Base-by-base conservation (phyloP, 2,329 filamentous ascomycete genomes). In the Macroventuria anomochaeta region DNA sequence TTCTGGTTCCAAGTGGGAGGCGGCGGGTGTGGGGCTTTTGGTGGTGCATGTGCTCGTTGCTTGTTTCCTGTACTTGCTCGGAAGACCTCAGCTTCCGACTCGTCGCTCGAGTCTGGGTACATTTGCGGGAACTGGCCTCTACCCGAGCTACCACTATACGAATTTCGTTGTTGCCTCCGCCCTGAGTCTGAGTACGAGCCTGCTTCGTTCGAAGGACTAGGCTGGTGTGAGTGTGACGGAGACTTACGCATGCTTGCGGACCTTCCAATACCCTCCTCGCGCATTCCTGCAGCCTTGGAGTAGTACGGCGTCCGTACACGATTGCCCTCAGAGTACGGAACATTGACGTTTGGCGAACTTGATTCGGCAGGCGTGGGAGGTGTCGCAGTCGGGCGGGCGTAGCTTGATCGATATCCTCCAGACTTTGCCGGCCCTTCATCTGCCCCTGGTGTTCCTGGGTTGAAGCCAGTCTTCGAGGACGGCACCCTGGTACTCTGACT, bases 401-500 rank as follows among this genome's bases (percentile, higher is more conserved):
- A 71, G 55, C 67, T 68, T 8, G 67, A 64, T 34, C 71, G 68
- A n/a, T 81, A 79, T 2, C 81, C 80, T 31, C 51, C 51, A 11
- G 80, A 81, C 53, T 79, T 79, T 18, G 83, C 83, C 67, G 82
- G 82, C 29, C 82, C 78, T 61, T 87, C 84, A 63, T 87, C 84
- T 29, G 79, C 82, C n/a, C 81, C 83, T 26, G 83, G 78, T 6
- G 78, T 78, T n/a, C 79, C 79, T 17, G 85, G 83, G 49, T 85
- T 81, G 64, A 86, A 87, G 4, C 83, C 84, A 37, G 77, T 75
- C 66, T 78, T 83, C 61, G 77, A 80, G 61, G 78, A 83, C 31
- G 82, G 81, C 3, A 78, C 75, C 44, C 72, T 68, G 3, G 73
- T 71, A 43, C 73, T 76, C 36, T 73, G 70, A 41, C 68, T 77